Conservation (phyloP, 2,329 filamentous ascomycete species). For the Tothia fuscella region DNA sequence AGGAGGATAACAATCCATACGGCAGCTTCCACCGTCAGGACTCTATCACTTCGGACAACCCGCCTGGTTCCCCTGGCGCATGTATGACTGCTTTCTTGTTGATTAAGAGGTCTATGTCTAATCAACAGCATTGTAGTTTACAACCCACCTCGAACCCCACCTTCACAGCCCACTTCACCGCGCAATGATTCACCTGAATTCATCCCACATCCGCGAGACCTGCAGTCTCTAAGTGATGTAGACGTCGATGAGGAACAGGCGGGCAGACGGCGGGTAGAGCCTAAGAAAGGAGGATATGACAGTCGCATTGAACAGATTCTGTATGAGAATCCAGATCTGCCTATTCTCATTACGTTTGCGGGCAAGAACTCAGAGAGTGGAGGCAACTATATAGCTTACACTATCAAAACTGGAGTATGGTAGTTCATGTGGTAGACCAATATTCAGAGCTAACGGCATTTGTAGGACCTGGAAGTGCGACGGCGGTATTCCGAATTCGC, state of each 20-base stretch:
- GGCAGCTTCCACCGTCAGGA: conserved; percentile 85
- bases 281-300: conserved; percentile 78
- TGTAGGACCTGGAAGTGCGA: conserved; percentile 84
- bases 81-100: conserved; percentile 18
- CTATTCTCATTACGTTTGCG: conserved; percentile 85
- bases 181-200: conserved; percentile 53
- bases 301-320: conserved; percentile 96
- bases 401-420: conserved; percentile 81
- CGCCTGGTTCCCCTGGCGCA: conserved; percentile 26
- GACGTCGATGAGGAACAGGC: conserved; percentile 38
- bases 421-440: not conserved
- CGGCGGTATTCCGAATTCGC: conserved; percentile 94
- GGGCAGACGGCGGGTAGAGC: conserved; percentile 31
- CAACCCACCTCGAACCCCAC: conserved; percentile 49
- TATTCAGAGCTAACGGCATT: not conserved
- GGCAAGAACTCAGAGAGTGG: conserved; percentile 91
- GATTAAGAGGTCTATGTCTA: not conserved
- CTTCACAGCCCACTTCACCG: conserved; percentile 60
- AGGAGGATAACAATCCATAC: conserved; percentile 98
- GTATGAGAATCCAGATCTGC: conserved; percentile 82
- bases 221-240: conserved; percentile 39
- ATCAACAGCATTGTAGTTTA: conserved; percentile 33
- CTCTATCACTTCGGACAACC: conserved; percentile 56
- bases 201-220: conserved; percentile 38
- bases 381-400: conserved; percentile 92